A percentile compares a stretch with the other conserved stretches of the same genome.
phyloP scores from a whole-genome alignment of 768 basidiomycete species.

The Naganishia onofrii region DNA sequence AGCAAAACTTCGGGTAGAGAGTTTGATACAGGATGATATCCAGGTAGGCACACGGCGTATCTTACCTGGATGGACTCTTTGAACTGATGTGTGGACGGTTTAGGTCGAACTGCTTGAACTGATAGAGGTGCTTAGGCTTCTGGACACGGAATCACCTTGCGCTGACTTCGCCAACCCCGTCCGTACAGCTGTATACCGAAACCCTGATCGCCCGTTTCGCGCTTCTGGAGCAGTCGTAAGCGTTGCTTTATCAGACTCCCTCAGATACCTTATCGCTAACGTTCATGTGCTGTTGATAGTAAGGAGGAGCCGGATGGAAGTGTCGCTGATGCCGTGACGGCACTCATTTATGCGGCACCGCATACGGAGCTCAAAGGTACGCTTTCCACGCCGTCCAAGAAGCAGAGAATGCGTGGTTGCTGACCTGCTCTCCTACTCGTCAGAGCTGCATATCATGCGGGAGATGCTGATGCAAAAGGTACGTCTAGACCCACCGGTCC shows the following conservation, averaged over 20 bases:
- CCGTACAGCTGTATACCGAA: conserved; percentile 72
- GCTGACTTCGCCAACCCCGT: background rate
- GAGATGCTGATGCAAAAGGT: conserved; percentile 90
- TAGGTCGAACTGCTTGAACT: conserved; percentile 83
- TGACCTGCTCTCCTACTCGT: background rate
- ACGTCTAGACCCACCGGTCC: background rate
- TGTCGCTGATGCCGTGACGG: conserved; percentile 78
- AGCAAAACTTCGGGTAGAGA: conserved; percentile 47
- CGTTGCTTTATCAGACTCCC: no score
- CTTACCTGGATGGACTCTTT: conserved; percentile 18
- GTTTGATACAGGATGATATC: conserved; percentile 42
- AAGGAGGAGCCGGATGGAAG: conserved; percentile 79
- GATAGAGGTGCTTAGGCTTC: conserved; percentile 59
- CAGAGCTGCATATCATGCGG: conserved; percentile 83
- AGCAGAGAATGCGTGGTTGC: background rate
- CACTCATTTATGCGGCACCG: conserved; percentile 85
- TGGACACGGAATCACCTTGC: background rate
- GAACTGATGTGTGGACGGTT: conserved; percentile 77
- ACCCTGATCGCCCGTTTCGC: conserved; percentile 89
- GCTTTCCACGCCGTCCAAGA: background rate
- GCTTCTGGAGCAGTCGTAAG: conserved; percentile 75
- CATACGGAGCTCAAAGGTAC: conserved; percentile 73
- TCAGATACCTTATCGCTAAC: no score
- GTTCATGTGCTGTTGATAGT: conserved; percentile 32
- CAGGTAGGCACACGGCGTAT: conserved; percentile 31